phyloP scores from a whole-genome alignment of 768 basidiomycete genomes.

The Russula virescens region DNA sequence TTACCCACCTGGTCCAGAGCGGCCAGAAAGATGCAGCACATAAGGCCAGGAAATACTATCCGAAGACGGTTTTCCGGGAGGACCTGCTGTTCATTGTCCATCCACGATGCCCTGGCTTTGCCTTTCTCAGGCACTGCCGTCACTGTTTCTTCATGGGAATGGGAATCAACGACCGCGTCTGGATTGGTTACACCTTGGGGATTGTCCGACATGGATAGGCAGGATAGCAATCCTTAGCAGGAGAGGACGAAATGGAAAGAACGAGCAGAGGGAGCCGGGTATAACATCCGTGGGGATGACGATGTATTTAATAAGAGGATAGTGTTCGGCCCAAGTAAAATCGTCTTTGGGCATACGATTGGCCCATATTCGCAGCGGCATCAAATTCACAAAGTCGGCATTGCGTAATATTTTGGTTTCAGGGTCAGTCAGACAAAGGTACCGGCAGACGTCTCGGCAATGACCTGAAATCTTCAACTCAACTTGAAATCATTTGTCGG shows the following conservation, averaged over 20 bases:
- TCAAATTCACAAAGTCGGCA: too few relatives aligned
- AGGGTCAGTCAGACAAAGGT: too few relatives aligned
- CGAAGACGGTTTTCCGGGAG: constrained; percentile 39
- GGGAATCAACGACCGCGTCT: neutral
- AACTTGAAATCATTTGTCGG: too few relatives aligned
- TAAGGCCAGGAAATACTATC: constrained; percentile 41
- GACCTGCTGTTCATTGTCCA: constrained; percentile 36
- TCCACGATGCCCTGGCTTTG: constrained; percentile 36
- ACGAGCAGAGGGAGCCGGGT: neutral
- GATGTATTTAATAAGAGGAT: too few relatives aligned
- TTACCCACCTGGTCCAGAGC: constrained; percentile 41
- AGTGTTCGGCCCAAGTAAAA: too few relatives aligned
- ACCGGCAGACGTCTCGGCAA: too few relatives aligned
- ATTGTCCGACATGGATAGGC: neutral
- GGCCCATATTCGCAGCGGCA: too few relatives aligned
- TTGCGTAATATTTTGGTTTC: too few relatives aligned
- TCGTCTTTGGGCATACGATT: too few relatives aligned
- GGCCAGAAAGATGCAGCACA: constrained; percentile 41
- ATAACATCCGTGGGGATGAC: neutral
- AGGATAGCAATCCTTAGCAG: too few relatives aligned
- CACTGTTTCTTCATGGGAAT: neutral
- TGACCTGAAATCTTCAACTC: too few relatives aligned
- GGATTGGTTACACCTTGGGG: neutral
- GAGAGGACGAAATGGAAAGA: neutral
- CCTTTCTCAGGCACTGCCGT: neutral